These are phyloP conservation scores for Tolypocladium ovalisporum DNA, from an alignment of 2,329 filamentous ascomycete genomes.

Conservation along the genomic window DNA sequence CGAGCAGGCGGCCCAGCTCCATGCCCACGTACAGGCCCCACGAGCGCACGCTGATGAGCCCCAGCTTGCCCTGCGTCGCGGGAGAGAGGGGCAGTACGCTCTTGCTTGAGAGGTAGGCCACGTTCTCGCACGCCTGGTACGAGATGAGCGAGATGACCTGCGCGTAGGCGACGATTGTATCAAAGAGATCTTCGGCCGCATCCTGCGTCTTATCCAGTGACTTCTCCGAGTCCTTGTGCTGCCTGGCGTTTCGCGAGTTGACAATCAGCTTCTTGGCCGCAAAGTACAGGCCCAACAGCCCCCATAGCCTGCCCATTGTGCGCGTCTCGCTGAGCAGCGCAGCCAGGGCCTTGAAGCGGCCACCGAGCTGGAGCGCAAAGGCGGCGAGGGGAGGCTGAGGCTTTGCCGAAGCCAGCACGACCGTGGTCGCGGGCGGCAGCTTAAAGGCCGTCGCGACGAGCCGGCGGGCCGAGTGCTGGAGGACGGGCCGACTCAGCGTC, in stretches of 20 bases:
- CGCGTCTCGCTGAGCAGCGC: slow-evolving; percentile 59
- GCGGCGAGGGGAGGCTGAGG: slow-evolving; percentile 27
- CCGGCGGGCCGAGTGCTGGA: slow-evolving; percentile 39
- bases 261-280: slow-evolving; percentile 46
- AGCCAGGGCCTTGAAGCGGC: slow-evolving; percentile 49
- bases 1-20: slow-evolving; percentile 57
- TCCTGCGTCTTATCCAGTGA: slow-evolving; percentile 23
- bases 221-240: slow-evolving; percentile 16
- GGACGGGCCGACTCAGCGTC: slow-evolving; percentile 42
- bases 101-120: slow-evolving; percentile 64
- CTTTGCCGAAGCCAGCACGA: slow-evolving; percentile 27
- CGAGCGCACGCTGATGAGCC: slow-evolving; percentile 63
- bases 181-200: slow-evolving; percentile 23
- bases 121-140: slow-evolving; percentile 78
- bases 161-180: slow-evolving; percentile 45
- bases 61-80: slow-evolving; percentile 48
- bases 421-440: slow-evolving; percentile 37
- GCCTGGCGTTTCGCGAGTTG: slow-evolving; percentile 12
- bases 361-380: slow-evolving; percentile 36
- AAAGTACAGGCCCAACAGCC: slow-evolving; percentile 60
- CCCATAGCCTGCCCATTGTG: slow-evolving; percentile 68
- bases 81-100: slow-evolving; percentile 52
- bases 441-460: slow-evolving; percentile 41
- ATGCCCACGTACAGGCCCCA: slow-evolving; percentile 72
- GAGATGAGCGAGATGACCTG: slow-evolving; percentile 57